phyloP scores from a whole-genome alignment of 305 asterid genomes.

The Vinca major region DNA sequence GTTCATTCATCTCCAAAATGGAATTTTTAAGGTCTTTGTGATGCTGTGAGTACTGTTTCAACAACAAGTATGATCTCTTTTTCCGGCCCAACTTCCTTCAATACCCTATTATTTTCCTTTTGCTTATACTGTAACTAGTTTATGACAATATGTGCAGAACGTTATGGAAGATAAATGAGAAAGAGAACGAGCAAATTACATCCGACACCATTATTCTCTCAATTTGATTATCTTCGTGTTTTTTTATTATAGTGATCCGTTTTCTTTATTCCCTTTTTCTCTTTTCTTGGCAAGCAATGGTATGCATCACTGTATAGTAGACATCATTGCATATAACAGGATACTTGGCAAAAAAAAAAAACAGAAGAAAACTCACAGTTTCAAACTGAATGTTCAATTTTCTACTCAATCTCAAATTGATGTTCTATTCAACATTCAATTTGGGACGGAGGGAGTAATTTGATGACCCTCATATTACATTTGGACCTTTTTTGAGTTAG shows the following conservation, averaged over 20 bases:
- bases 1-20: constrained; percentile 72
- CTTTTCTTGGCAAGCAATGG: too few relatives aligned
- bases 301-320: neutral
- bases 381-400: too few relatives aligned
- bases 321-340: too few relatives aligned
- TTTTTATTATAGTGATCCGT: too few relatives aligned
- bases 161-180: constrained; percentile 9
- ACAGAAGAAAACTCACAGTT: too few relatives aligned
- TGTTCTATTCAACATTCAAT: too few relatives aligned
- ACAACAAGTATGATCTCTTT: neutral
- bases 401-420: too few relatives aligned
- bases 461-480: neutral
- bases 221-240: neutral
- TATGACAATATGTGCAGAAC: constrained; percentile 18
- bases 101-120: constrained; percentile 7
- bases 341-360: too few relatives aligned
- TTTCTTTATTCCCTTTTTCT: neutral
- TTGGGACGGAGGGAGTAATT: neutral
- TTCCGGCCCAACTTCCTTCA: constrained; percentile 1
- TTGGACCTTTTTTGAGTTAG: neutral
- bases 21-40: constrained; percentile 11
- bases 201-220: neutral
- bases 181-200: neutral
- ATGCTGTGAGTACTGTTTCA: constrained; percentile 1
- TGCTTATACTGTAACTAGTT: constrained; percentile 18